Evolutionary conservation across 140 eudicot genomes (phyloP).

Genomic region (Erigeron philadelphicus): DNA sequence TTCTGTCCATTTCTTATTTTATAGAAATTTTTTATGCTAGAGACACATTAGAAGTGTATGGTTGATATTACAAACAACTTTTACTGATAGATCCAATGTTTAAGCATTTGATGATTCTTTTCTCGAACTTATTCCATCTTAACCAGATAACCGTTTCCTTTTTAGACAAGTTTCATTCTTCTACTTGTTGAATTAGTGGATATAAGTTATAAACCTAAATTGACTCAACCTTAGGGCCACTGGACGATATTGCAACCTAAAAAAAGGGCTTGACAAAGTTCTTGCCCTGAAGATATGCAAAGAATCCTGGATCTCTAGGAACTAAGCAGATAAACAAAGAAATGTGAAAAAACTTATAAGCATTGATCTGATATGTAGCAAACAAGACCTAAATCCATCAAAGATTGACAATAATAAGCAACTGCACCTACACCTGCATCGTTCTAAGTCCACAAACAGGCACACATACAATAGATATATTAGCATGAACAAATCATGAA

Average conservation of each 20-base stretch:
- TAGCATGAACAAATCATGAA: conserved; percentile 5
- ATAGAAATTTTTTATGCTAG: no score
- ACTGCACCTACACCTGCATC: neutral
- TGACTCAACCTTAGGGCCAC: neutral
- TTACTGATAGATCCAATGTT: no score
- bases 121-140: no score
- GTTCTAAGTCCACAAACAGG: conserved; percentile 5
- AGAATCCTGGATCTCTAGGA: neutral
- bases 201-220: neutral
- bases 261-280: neutral
- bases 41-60: no score
- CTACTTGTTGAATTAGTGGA: neutral
- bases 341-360: no score
- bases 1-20: no score
- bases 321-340: no score
- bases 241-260: neutral
- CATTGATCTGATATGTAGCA: no score
- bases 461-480: conserved; percentile 8
- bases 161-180: neutral
- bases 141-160: neutral
- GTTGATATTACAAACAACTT: no score
- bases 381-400: neutral
- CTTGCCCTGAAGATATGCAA: neutral
- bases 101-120: neutral
- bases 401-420: neutral